phyloP scores from a whole-genome alignment of 2,329 filamentous ascomycete species.

The Shiraia sp. region DNA sequence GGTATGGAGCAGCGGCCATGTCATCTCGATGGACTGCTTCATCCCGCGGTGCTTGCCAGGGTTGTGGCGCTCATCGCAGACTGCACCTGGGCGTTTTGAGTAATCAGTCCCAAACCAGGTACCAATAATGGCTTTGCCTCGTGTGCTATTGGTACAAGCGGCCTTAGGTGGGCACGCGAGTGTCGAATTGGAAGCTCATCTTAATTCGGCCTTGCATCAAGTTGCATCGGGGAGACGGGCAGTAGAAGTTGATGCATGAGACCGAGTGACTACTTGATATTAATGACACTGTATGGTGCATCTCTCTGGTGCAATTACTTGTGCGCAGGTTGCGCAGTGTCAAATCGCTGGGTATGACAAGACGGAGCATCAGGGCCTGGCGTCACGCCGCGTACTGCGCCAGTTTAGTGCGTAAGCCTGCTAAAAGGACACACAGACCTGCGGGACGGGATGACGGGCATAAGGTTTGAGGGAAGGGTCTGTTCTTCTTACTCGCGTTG shows the following conservation, averaged over 20 bases:
- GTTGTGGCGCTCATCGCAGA: slow-evolving; percentile 18
- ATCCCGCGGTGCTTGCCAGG: slow-evolving; percentile 13
- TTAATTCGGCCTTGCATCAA: slow-evolving; percentile 20
- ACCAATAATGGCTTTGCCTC: slow-evolving; percentile 20
- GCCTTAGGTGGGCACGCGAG: slow-evolving; percentile 23
- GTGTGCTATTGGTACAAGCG: slow-evolving; percentile 11
- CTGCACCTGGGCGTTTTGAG: slow-evolving; percentile 26
- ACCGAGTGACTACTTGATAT: slow-evolving; percentile 13
- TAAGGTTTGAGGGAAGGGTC: slow-evolving; percentile 42
- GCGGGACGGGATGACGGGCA: slow-evolving; percentile 46
- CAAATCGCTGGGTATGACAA: slow-evolving; percentile 29
- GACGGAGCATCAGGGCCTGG: slow-evolving; percentile 24
- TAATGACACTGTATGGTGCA: slow-evolving; percentile 13
- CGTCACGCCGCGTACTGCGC: slow-evolving; percentile 28
- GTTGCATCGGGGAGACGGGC: slow-evolving; percentile 36
- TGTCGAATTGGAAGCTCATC: slow-evolving; percentile 17
- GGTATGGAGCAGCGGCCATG: slow-evolving; percentile 4
- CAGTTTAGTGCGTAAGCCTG: slow-evolving; percentile 31
- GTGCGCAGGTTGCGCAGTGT: slow-evolving; percentile 4
- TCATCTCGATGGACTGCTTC: slow-evolving; percentile 18
- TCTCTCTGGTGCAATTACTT: not conserved
- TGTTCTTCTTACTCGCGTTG: slow-evolving; percentile 19
- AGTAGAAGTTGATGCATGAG: slow-evolving; percentile 24
- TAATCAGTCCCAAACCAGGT: slow-evolving; percentile 24
- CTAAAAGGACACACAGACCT: slow-evolving; percentile 30